A percentile compares a stretch with the other conserved stretches of the same genome.
Conservation (phyloP, 306 rosid genomes). For the Vigna hirtella region DNA sequence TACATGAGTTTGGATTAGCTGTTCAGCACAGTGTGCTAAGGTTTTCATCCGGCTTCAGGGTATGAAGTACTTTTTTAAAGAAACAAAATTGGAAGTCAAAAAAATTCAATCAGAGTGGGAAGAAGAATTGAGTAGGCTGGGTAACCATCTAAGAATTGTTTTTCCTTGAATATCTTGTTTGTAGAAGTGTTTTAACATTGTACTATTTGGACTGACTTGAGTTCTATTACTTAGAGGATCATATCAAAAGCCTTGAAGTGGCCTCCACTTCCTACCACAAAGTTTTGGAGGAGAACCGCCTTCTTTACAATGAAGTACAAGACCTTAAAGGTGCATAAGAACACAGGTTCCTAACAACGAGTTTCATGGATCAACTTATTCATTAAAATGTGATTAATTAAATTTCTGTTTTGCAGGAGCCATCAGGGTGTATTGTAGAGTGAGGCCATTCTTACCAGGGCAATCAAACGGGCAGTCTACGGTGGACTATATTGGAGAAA, state of each 20-base stretch:
- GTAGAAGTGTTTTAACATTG: constrained; percentile 8
- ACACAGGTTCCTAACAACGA: constrained; percentile 16
- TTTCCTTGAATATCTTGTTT: constrained; percentile 27
- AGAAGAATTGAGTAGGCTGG: constrained; percentile 76
- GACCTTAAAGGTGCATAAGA: constrained; percentile 85
- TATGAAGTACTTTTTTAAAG: constrained; percentile 72
- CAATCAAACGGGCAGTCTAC: constrained; percentile 77
- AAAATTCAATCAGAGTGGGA: constrained; percentile 78
- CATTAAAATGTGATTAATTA: not conserved
- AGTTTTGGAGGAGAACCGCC: constrained; percentile 90
- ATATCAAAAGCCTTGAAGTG: constrained; percentile 80
- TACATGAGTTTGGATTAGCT: constrained; percentile 15
- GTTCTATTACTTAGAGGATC: constrained; percentile 61
- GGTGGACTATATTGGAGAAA: constrained; percentile 94
- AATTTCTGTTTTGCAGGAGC: constrained; percentile 63
- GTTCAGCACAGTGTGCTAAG: constrained; percentile 12
- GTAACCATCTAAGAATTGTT: constrained; percentile 52
- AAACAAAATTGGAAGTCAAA: constrained; percentile 71
- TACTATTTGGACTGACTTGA: constrained; percentile 31
- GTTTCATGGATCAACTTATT: constrained; percentile 11
- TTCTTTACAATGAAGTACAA: constrained; percentile 94
- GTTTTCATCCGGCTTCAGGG: constrained; percentile 53
- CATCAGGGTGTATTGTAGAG: constrained; percentile 93
- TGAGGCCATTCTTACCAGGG: constrained; percentile 86
- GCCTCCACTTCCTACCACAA: constrained; percentile 89